These are phyloP conservation scores for Chaetomium strumarium DNA, from an alignment of 2,329 filamentous ascomycete genomes.

Conservation along the genomic window DNA sequence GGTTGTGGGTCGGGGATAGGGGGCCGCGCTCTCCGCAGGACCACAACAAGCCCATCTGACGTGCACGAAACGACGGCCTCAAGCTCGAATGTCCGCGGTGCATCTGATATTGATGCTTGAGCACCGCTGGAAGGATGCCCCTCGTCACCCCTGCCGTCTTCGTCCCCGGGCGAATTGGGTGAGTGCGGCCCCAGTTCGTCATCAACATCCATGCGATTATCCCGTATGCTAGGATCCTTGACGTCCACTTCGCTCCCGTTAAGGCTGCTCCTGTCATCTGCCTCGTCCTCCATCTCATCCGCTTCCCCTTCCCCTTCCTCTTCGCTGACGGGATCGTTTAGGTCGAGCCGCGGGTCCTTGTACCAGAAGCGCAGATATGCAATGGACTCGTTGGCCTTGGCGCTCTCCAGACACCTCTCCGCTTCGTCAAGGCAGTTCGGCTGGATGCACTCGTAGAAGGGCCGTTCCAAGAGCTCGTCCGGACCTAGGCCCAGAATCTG, in stretches of 20 bases:
- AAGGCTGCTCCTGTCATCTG: conserved; percentile 33
- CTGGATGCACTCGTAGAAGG: conserved; percentile 83
- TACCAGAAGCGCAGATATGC: conserved; percentile 85
- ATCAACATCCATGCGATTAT: conserved; percentile 38
- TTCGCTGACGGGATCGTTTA: conserved; percentile 41
- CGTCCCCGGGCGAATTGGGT: conserved; percentile 27
- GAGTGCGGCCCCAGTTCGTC: conserved; percentile 20
- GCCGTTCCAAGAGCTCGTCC: conserved; percentile 64
- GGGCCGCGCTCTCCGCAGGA: conserved; percentile 67
- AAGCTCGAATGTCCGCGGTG: conserved; percentile 51
- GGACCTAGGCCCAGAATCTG: conserved; percentile 70
- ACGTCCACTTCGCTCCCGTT: conserved; percentile 29
- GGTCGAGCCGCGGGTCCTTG: conserved; percentile 61
- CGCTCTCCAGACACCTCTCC: conserved; percentile 72
- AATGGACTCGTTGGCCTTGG: conserved; percentile 86
- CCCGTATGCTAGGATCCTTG: conserved; percentile 18
- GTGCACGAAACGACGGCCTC: conserved; percentile 90
- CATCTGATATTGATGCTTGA: background rate
- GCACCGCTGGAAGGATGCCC: background rate
- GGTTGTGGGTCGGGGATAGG: conserved; percentile 56
- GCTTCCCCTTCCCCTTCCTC: conserved; percentile 39
- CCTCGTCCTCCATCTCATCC: conserved; percentile 38
- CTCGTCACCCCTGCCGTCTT: conserved; percentile 22
- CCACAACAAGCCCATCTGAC: conserved; percentile 79
- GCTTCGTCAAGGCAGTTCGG: conserved; percentile 71